Percentiles rank a stretch among this genome's conserved stretches.
Conservation (phyloP, 1,284 basidiomycete genomes). For the Sutorius eximius region DNA sequence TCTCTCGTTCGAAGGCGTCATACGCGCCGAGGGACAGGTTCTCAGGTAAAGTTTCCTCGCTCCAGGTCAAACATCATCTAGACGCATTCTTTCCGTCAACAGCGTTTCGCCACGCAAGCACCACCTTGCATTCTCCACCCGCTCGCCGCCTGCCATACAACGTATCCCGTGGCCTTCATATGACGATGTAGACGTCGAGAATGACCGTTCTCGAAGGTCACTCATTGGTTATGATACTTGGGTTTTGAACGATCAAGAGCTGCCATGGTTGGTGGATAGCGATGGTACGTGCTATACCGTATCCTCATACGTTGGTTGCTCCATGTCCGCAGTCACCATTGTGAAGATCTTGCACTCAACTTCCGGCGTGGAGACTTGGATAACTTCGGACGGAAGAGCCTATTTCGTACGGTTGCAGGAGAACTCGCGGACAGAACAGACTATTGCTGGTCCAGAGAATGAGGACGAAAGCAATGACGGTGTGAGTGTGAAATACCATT, state of each 20-base stretch:
- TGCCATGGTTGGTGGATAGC: constrained; percentile 70
- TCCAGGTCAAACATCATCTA: constrained; percentile 1
- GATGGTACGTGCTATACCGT: constrained; percentile 50
- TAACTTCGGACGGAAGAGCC: constrained; percentile 76
- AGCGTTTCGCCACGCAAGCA: constrained; percentile 73
- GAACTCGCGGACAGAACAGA: constrained; percentile 19
- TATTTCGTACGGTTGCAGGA: constrained; percentile 70
- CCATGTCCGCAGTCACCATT: constrained; percentile 51
- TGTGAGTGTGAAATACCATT: constrained; percentile 18
- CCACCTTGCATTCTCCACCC: constrained; percentile 71
- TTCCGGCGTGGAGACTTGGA: constrained; percentile 72
- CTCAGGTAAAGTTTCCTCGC: constrained; percentile 49
- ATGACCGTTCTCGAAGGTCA: constrained; percentile 30
- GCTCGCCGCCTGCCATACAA: constrained; percentile 68
- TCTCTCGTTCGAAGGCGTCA: constrained; percentile 79
- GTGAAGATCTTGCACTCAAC: constrained; percentile 55
- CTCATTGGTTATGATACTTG: constrained; percentile 63
- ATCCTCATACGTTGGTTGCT: background rate
- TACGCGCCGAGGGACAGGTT: constrained; percentile 74
- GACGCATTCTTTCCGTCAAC: background rate
- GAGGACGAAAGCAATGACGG: constrained; percentile 8
- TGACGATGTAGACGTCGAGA: constrained; percentile 42
- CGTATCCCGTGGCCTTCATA: constrained; percentile 76
- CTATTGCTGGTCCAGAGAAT: constrained; percentile 1
- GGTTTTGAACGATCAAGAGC: constrained; percentile 66